Evolutionary conservation across 164 flowering plant species (phyloP).

Genomic region (Chimonanthus praecox): DNA sequence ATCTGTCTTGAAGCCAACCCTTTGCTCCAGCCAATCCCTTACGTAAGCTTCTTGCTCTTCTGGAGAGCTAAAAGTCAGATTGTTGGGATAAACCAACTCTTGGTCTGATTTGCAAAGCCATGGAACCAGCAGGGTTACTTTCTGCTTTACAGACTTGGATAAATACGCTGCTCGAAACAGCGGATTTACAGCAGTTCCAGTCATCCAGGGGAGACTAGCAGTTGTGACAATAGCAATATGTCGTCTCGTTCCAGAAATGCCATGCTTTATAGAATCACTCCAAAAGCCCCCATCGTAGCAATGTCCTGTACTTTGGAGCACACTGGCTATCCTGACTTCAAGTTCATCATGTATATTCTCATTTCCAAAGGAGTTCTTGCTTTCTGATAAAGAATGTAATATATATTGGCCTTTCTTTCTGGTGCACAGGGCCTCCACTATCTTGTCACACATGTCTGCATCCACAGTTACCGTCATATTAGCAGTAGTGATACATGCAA

Average conservation of each 20-base stretch:
- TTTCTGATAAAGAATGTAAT: slow-evolving; percentile 37
- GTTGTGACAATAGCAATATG: slow-evolving; percentile 96
- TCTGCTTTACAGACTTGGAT: slow-evolving; percentile 74
- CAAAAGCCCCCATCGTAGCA: slow-evolving; percentile 82
- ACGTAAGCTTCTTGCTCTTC: slow-evolving; percentile 89
- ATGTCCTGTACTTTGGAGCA: slow-evolving; percentile 91
- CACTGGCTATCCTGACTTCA: slow-evolving; percentile 84
- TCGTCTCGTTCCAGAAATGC: slow-evolving; percentile 44
- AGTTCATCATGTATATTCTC: slow-evolving; percentile 65
- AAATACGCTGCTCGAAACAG: slow-evolving; percentile 93
- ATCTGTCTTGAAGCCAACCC: slow-evolving; percentile 82
- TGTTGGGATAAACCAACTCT: slow-evolving; percentile 86
- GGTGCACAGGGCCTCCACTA: slow-evolving; percentile 80
- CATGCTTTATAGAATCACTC: slow-evolving; percentile 52
- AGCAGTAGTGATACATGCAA: neutral
- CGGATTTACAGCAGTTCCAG: slow-evolving; percentile 98
- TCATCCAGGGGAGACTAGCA: slow-evolving; percentile 99
- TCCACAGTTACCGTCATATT: neutral
- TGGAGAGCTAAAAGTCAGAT: slow-evolving; percentile 73
- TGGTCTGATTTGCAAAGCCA: slow-evolving; percentile 95
- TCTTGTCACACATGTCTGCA: slow-evolving; percentile 86
- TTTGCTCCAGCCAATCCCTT: slow-evolving; percentile 88
- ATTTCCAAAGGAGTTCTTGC: slow-evolving; percentile 45
- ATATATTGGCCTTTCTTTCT: slow-evolving; percentile 56
- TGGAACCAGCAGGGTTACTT: slow-evolving; percentile 88